Evolutionary conservation across 1,139 yeast genomes (phyloP).

Genomic region (Suhomyces choctaworum): DNA sequence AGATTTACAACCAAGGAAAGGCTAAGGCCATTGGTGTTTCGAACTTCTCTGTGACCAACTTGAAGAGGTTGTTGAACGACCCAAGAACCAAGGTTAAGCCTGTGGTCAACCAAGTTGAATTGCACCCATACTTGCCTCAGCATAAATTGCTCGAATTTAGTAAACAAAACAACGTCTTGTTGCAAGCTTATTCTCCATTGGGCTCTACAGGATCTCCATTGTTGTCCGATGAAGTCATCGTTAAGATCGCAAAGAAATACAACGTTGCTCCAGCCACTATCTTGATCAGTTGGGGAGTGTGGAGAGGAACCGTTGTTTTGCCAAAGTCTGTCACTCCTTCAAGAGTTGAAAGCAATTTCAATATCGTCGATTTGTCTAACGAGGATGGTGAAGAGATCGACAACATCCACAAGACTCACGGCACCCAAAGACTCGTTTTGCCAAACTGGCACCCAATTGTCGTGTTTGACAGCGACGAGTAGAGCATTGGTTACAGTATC

Average conservation of each 20-base stretch:
- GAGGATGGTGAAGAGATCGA: conserved; percentile 19
- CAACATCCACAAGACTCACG: conserved; percentile 16
- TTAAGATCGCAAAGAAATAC: conserved; percentile 19
- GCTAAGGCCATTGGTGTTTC: conserved; percentile 23
- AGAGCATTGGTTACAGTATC: too few relatives aligned
- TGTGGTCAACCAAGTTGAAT: conserved; percentile 23
- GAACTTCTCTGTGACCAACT: conserved; percentile 18
- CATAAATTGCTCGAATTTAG: conserved; percentile 17
- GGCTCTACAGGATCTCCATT: conserved; percentile 23
- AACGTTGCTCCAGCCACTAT: conserved; percentile 17
- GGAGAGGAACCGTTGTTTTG: conserved; percentile 24
- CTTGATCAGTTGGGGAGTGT: conserved; percentile 23
- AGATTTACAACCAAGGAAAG: conserved; percentile 15
- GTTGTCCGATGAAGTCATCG: conserved; percentile 17
- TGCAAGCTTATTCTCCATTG: conserved; percentile 26
- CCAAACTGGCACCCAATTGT: conserved; percentile 20
- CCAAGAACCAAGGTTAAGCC: conserved; percentile 20
- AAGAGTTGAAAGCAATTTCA: conserved; percentile 20
- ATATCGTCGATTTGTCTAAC: conserved; percentile 16
- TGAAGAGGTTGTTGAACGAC: conserved; percentile 18
- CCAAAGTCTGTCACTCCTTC: conserved; percentile 22
- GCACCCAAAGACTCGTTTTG: conserved; percentile 18
- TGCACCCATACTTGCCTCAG: conserved; percentile 26
- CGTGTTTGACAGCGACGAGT: conserved; percentile 13
- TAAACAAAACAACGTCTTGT: conserved; percentile 16